Percentiles rank a stretch among this genome's conserved stretches.
Conservation (phyloP, 371 early-diverging fungal species). For the Actinomucor elegans region DNA sequence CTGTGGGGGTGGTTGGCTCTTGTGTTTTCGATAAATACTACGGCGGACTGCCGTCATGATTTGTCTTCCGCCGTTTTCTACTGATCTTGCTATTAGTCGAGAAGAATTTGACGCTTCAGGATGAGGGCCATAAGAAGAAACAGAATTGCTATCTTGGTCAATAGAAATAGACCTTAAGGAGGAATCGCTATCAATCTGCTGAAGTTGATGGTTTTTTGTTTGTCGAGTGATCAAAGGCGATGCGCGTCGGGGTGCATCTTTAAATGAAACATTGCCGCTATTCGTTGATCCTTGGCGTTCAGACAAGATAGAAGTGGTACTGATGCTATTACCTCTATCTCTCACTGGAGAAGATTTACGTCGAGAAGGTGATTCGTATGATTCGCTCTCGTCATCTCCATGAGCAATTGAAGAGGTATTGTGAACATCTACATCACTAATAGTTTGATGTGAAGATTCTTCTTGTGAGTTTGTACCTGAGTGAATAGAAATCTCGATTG, state of each 20-base stretch:
- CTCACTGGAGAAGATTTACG: too few species aligned
- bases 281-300: background rate
- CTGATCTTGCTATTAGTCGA: background rate
- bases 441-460: background rate
- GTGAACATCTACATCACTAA: too few species aligned
- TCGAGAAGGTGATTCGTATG: too few species aligned
- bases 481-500: too few species aligned
- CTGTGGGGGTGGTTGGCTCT: slow-evolving; percentile 7
- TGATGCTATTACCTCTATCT: slow-evolving; percentile 6
- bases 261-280: slow-evolving; percentile 12
- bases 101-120: slow-evolving; percentile 6
- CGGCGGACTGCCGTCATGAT: slow-evolving; percentile 19
- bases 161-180: background rate
- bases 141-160: background rate
- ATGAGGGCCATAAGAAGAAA: background rate
- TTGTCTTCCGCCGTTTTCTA: slow-evolving; percentile 12
- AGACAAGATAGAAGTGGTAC: slow-evolving; percentile 2
- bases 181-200: background rate
- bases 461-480: too few species aligned
- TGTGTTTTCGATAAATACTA: slow-evolving; percentile 21
- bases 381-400: too few species aligned
- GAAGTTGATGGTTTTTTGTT: background rate
- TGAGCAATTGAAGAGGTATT: too few species aligned
- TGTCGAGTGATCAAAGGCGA: background rate
- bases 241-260: slow-evolving; percentile 7